phyloP scores from a whole-genome alignment of 768 basidiomycete genomes.

The Naganishia antarctica region DNA sequence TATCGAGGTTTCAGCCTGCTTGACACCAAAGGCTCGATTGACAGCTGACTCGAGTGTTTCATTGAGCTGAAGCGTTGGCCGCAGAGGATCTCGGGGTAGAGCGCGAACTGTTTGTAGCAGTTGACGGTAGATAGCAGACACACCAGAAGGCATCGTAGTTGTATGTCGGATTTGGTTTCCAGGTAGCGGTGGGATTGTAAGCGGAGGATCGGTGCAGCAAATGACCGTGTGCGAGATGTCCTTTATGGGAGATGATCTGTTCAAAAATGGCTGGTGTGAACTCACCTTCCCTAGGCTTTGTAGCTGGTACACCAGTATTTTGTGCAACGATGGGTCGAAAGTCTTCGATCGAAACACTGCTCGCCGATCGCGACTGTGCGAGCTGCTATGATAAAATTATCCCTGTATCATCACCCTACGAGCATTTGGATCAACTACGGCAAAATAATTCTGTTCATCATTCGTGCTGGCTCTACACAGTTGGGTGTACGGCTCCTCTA shows the following conservation, averaged over 20 bases:
- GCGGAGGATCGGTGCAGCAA: too few relatives aligned
- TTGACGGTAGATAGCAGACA: constrained; percentile 25
- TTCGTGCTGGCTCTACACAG: too few relatives aligned
- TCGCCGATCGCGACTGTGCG: background rate
- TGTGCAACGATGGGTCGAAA: background rate
- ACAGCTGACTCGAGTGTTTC: constrained; percentile 40
- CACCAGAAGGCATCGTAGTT: constrained; percentile 4
- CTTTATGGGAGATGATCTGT: too few relatives aligned
- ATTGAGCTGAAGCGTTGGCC: constrained; percentile 38
- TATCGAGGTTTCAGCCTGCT: constrained; percentile 1
- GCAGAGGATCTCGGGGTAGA: constrained; percentile 42
- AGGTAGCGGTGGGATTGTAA: too few relatives aligned
- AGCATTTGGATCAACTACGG: background rate
- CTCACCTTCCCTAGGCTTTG: too few relatives aligned
- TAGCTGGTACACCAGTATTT: too few relatives aligned
- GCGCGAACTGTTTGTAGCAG: constrained; percentile 38
- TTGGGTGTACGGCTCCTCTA: too few relatives aligned
- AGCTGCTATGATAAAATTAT: too few relatives aligned
- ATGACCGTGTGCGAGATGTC: too few relatives aligned
- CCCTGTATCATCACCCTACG: background rate
- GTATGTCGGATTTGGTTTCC: background rate
- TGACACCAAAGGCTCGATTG: constrained; percentile 26
- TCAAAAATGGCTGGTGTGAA: too few relatives aligned
- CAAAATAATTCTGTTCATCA: too few relatives aligned
- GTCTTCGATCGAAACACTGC: background rate